A percentile compares a stretch with the other conserved stretches of the same genome.
phyloP scores from a whole-genome alignment of 768 basidiomycete species.

The Lactifluus echinatus region DNA sequence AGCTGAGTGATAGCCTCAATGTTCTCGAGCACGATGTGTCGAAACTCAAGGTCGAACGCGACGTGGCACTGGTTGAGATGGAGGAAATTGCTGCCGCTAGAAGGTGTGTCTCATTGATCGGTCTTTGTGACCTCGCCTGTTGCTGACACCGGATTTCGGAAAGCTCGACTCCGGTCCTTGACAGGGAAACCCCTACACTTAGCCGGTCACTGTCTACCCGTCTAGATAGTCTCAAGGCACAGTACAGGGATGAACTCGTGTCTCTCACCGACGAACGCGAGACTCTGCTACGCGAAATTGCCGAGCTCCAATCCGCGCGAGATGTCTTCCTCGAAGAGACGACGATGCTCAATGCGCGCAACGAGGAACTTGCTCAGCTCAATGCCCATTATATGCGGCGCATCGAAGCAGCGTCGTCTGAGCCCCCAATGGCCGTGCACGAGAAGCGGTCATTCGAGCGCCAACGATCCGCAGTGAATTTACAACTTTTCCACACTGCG shows the following conservation, averaged over 20 bases:
- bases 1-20: slow-evolving; percentile 66
- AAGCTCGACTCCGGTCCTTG: slow-evolving; percentile 20
- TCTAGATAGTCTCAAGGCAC: slow-evolving; percentile 77
- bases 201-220: slow-evolving; percentile 72
- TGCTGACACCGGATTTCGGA: not conserved
- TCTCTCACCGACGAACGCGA: slow-evolving; percentile 81
- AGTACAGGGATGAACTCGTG: slow-evolving; percentile 81
- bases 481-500: slow-evolving; percentile 2
- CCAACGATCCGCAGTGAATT: not conserved
- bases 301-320: slow-evolving; percentile 76
- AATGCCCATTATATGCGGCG: slow-evolving; percentile 76
- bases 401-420: slow-evolving; percentile 40
- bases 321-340: slow-evolving; percentile 90
- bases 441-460: slow-evolving; percentile 13
- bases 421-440: not conserved
- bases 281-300: slow-evolving; percentile 66
- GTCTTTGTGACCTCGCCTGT: not conserved
- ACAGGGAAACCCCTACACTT: slow-evolving; percentile 26
- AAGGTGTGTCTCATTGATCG: slow-evolving; percentile 40
- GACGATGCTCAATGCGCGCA: slow-evolving; percentile 79
- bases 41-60: slow-evolving; percentile 80
- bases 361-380: slow-evolving; percentile 87
- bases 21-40: slow-evolving; percentile 81
- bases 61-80: slow-evolving; percentile 87
- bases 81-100: slow-evolving; percentile 77